Percentiles rank a stretch among this genome's conserved stretches.
Evolutionary conservation across 2,329 filamentous ascomycete genomes (phyloP).

Genomic region (Aspergillus thermomutatus): DNA sequence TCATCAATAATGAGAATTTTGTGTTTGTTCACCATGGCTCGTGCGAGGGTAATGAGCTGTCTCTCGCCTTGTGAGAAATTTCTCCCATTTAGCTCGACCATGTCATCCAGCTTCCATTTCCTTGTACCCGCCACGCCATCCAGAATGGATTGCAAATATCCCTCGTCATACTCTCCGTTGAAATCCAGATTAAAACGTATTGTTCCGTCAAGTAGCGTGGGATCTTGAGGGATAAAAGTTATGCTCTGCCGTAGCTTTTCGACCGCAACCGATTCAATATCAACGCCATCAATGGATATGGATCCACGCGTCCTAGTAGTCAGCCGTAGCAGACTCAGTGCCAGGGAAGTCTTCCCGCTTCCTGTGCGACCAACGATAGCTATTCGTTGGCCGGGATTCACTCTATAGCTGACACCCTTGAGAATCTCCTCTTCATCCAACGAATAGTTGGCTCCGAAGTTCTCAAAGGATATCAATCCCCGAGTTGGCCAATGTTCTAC

Average conservation of each 20-base stretch:
- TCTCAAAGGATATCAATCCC: constrained; percentile 64
- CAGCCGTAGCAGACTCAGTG: constrained; percentile 71
- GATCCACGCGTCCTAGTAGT: constrained; percentile 62
- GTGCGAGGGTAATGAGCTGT: constrained; percentile 56
- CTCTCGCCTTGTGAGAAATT: constrained; percentile 47
- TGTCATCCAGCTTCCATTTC: constrained; percentile 7
- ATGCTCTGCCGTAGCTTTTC: constrained; percentile 65
- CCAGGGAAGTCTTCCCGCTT: constrained; percentile 70
- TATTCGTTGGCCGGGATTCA: constrained; percentile 63
- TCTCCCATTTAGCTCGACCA: constrained; percentile 5
- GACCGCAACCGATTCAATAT: constrained; percentile 67
- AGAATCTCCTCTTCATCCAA: constrained; percentile 64
- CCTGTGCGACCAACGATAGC: constrained; percentile 71
- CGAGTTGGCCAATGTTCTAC: constrained; percentile 69
- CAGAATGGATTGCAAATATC: constrained; percentile 1
- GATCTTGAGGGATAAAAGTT: constrained; percentile 74
- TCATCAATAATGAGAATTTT: constrained; percentile 30
- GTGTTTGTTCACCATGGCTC: constrained; percentile 46
- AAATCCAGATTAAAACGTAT: constrained; percentile 27
- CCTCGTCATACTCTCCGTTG: not conserved
- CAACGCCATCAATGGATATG: constrained; percentile 67
- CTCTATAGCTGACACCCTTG: constrained; percentile 62
- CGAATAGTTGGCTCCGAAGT: constrained; percentile 68
- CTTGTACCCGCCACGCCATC: constrained; percentile 5
- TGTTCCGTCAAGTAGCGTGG: constrained; percentile 37